phyloP scores from a whole-genome alignment of 306 rosid genomes.

The Rosa persica region DNA sequence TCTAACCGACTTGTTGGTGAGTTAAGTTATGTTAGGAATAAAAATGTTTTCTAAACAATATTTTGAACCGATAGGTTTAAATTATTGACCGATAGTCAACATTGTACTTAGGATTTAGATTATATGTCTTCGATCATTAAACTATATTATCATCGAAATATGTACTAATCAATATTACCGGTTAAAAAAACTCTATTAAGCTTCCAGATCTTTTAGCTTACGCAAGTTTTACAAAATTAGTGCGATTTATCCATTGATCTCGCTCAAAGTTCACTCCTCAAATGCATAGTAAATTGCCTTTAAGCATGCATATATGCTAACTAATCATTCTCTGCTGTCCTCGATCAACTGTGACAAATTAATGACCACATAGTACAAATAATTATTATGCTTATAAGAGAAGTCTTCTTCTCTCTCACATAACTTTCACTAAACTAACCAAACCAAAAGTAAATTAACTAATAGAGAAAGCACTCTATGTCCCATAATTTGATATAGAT shows the following conservation, averaged over 20 bases:
- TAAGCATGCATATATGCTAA: background rate
- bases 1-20: no score
- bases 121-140: no score
- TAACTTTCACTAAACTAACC: constrained; percentile 35
- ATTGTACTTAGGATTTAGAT: no score
- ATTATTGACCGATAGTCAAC: no score
- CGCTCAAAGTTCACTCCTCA: background rate
- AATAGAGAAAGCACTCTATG: background rate
- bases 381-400: constrained; percentile 26
- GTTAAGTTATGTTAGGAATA: no score
- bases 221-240: background rate
- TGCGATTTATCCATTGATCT: background rate
- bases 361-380: constrained; percentile 3
- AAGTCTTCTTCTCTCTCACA: constrained; percentile 19
- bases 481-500: constrained; percentile 21
- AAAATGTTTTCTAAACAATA: no score
- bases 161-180: no score
- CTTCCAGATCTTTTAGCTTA: background rate
- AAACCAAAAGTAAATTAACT: constrained; percentile 12
- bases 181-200: no score
- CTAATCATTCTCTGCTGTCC: background rate
- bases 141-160: no score
- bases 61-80: no score
- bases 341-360: background rate
- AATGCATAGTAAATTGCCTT: background rate